These are phyloP conservation scores for Colletotrichum sp. DNA, from an alignment of 2,329 filamentous ascomycete genomes.

Conservation along the genomic window DNA sequence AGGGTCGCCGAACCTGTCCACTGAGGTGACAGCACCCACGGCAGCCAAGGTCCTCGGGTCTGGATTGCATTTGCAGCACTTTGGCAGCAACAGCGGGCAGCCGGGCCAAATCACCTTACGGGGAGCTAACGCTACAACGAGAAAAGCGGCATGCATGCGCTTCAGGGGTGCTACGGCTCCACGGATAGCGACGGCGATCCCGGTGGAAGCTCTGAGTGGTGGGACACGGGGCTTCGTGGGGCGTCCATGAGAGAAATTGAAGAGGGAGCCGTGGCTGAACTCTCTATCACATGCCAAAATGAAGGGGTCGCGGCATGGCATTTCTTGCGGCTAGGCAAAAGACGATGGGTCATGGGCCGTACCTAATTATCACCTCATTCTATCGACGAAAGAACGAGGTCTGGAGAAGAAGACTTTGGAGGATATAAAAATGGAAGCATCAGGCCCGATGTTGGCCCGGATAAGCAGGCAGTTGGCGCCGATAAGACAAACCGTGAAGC, in stretches of 20 bases:
- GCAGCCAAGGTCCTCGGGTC: not conserved
- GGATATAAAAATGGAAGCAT: not conserved
- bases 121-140: not conserved
- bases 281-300: conserved; percentile 20
- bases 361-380: conserved; percentile 10
- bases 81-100: not conserved
- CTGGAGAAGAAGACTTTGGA: not conserved
- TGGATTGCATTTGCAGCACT: not conserved
- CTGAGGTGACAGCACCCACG: not conserved
- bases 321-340: not conserved
- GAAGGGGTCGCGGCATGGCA: not conserved
- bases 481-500: not conserved
- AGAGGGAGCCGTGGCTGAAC: conserved; percentile 21
- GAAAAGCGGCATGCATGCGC: conserved; percentile 15
- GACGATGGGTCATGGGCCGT: not conserved
- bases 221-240: conserved; percentile 5
- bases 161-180: conserved; percentile 10
- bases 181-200: conserved; percentile 15
- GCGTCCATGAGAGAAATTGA: conserved; percentile 13
- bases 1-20: conserved; percentile 8
- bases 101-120: conserved; percentile 1
- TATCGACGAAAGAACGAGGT: not conserved
- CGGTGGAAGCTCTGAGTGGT: conserved; percentile 11
- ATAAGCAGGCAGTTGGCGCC: not conserved
- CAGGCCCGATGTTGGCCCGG: conserved; percentile 4